Base-by-base conservation (phyloP, 352 stramenopile species). In the Plasmopara halstedii region DNA sequence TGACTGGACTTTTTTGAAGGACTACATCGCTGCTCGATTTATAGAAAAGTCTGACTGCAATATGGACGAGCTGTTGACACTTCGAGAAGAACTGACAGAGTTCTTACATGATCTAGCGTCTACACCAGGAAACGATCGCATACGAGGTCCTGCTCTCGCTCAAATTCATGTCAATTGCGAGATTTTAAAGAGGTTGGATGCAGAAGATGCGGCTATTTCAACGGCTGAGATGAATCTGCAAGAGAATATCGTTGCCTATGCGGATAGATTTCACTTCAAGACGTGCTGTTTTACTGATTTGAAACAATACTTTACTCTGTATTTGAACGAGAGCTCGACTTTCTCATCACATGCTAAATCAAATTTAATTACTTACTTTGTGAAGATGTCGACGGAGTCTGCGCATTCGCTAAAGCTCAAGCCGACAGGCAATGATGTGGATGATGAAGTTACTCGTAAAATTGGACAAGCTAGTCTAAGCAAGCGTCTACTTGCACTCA, bases 261-360 rank as follows among this genome's bases (percentile, higher is more conserved):
- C 70, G 27, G 60, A 85, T 19, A 65, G 58, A 6, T 90, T 91
- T 59, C 73, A 73, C 46, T 74, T 62, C 9, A 94, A 94, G 58
- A 74, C 73, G 37, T 91, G 79, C 70, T 94, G 82, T 50, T 91
- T 94, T 54, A 77, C 77, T 42, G 82, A 94, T 46, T 59, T 94
- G 23, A 82, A 90, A 60, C 77, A 87, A 50, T 93, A 86, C 34
- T 56, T 88, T 3, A 48, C 47, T 34, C 38, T 77, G 1, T 80
- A 83, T n/a, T 53, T 72, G 4, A 52, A 56, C 6, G 50, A 67
- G 20, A 66, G 42, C 3, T 39, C 50, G 1, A 36, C 57, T 3
- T 58, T 80, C 6, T 85, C 70, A 3, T 14, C 34, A 9, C 31
- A 53, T 2, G 58, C 62, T 2, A 81, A 78, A 39, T 23, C 39